phyloP scores from a whole-genome alignment of 2,329 filamentous ascomycete genomes.

The Hortaea werneckii region DNA sequence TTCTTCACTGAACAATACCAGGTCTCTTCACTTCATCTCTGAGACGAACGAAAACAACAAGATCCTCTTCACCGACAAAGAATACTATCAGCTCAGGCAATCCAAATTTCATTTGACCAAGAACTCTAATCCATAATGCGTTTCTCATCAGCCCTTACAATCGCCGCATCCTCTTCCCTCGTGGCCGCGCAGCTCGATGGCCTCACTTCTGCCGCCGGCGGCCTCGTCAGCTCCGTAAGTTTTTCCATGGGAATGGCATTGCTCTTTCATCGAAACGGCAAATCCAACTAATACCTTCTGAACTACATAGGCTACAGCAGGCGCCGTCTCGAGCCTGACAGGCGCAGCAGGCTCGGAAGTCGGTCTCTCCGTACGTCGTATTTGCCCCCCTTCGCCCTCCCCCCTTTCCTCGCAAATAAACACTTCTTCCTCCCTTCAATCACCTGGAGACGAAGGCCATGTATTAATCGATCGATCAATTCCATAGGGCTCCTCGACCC shows the following conservation, averaged over 20 bases:
- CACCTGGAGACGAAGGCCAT: no score
- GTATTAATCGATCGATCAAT: no score
- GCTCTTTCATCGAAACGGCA: neutral
- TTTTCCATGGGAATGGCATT: neutral
- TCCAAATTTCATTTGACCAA: no score
- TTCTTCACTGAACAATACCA: no score
- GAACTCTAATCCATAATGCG: no score
- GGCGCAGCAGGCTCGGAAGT: neutral
- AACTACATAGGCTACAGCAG: neutral
- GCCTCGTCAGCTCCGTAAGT: neutral
- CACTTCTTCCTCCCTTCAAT: no score
- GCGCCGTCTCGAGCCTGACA: neutral
- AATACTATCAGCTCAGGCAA: no score
- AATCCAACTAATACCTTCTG: neutral
- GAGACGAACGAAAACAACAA: no score
- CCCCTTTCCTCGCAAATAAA: no score
- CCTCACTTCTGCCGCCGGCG: neutral
- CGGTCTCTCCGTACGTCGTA: neutral
- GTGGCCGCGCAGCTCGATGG: neutral
- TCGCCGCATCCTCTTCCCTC: neutral
- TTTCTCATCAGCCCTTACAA: neutral
- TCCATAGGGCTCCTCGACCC: neutral
- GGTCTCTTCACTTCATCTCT: no score
- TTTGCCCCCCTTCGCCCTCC: neutral
- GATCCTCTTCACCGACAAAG: no score